Evolutionary conservation across 1,284 basidiomycete genomes (phyloP).

Genomic region (Anthracocystis setariae): DNA sequence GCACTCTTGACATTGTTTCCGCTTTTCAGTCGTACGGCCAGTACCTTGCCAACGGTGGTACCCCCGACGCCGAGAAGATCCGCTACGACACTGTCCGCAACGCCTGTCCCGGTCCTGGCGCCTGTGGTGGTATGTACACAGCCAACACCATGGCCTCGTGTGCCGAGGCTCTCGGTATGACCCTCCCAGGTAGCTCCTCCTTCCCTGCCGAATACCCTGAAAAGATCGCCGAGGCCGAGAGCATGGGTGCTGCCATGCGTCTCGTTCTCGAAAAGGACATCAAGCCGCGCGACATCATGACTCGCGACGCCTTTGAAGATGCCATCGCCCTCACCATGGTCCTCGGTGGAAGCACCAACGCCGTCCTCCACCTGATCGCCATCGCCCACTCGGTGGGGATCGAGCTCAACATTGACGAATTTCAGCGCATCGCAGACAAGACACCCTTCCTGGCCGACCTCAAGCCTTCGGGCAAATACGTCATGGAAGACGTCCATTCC

Average conservation of each 20-base stretch:
- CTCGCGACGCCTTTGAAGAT: conserved; percentile 60
- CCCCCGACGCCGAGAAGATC: conserved; percentile 62
- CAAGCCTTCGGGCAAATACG: conserved; percentile 67
- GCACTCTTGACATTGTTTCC: conserved; percentile 64
- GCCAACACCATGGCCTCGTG: conserved; percentile 68
- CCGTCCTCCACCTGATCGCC: conserved; percentile 65
- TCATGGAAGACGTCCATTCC: conserved; percentile 67
- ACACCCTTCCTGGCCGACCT: conserved; percentile 67
- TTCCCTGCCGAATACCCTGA: conserved; percentile 66
- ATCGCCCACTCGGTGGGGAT: conserved; percentile 65
- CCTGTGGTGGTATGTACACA: conserved; percentile 68
- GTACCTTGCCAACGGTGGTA: conserved; percentile 63
- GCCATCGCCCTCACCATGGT: conserved; percentile 67
- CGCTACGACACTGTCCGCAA: conserved; percentile 64
- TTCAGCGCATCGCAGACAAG: conserved; percentile 63
- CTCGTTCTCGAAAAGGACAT: conserved; percentile 66
- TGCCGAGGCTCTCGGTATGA: conserved; percentile 66
- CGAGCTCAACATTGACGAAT: conserved; percentile 63
- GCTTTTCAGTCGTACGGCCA: conserved; percentile 67
- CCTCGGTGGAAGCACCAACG: conserved; percentile 65
- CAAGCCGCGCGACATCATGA: conserved; percentile 66
- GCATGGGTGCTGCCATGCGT: conserved; percentile 60
- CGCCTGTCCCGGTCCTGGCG: conserved; percentile 65
- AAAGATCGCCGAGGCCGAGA: conserved; percentile 63
- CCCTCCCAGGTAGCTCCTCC: conserved; percentile 62